These are phyloP conservation scores for Myriosclerotinia duriaeana DNA, from an alignment of 2,329 filamentous ascomycete species.

Conservation along the genomic window DNA sequence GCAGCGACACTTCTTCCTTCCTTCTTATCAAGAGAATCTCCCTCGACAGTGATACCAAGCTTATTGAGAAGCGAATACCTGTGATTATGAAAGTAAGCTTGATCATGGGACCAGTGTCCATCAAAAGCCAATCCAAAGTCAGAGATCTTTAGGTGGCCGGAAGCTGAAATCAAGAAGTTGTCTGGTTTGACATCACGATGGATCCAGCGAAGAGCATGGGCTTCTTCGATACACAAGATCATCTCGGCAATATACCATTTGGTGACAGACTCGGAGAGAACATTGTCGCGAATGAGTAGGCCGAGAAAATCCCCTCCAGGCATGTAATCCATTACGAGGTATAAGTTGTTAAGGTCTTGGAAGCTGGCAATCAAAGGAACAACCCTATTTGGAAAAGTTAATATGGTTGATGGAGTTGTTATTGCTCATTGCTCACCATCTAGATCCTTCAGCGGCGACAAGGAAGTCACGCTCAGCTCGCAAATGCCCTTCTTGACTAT, in stretches of 20 bases:
- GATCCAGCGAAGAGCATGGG: slow-evolving; percentile 83
- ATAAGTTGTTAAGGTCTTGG: slow-evolving; percentile 79
- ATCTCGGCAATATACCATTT: slow-evolving; percentile 93
- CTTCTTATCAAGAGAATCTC: slow-evolving; percentile 68
- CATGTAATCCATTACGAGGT: slow-evolving; percentile 98
- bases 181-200: slow-evolving; percentile 96
- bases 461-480: slow-evolving; percentile 90
- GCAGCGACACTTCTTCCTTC: slow-evolving; percentile 48
- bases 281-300: slow-evolving; percentile 79
- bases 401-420: not conserved
- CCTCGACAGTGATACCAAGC: slow-evolving; percentile 69
- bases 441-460: slow-evolving; percentile 81
- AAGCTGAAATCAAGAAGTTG: slow-evolving; percentile 88
- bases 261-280: slow-evolving; percentile 74
- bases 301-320: slow-evolving; percentile 92
- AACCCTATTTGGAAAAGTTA: slow-evolving; percentile 54
- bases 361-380: slow-evolving; percentile 87
- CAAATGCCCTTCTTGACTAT: slow-evolving; percentile 88
- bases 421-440: slow-evolving; percentile 55
- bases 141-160: slow-evolving; percentile 90
- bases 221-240: slow-evolving; percentile 91
- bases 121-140: slow-evolving; percentile 96
- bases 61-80: slow-evolving; percentile 76
- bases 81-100: slow-evolving; percentile 80
- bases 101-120: slow-evolving; percentile 91